Conservation (phyloP, 208 protist species). For the Wallacemonas sp. region DNA sequence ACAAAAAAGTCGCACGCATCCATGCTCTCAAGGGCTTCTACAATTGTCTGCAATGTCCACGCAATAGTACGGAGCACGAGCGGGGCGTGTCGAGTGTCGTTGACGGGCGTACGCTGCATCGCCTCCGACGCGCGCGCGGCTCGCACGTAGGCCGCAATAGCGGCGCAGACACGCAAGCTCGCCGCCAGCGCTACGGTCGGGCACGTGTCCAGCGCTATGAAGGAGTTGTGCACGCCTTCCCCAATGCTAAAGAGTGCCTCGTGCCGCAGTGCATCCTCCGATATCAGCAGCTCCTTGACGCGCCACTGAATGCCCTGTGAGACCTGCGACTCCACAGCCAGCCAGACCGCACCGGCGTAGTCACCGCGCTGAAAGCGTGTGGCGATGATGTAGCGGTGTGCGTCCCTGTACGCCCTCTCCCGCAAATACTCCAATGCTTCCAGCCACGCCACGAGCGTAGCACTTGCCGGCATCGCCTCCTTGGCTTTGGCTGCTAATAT, state of each 20-base stretch:
- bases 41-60: constrained; percentile 44
- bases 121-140: constrained; percentile 26
- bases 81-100: not conserved
- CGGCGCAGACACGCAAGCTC: constrained; percentile 50
- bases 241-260: constrained; percentile 53
- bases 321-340: constrained; percentile 63
- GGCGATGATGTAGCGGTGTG: constrained; percentile 48
- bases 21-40: constrained; percentile 37
- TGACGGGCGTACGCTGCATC: constrained; percentile 2
- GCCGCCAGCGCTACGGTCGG: constrained; percentile 42
- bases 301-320: constrained; percentile 46
- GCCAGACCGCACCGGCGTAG: constrained; percentile 54
- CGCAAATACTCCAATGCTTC: constrained; percentile 51
- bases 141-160: constrained; percentile 50
- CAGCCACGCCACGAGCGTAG: constrained; percentile 60
- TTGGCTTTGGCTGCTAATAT: constrained; percentile 39
- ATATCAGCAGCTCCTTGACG: constrained; percentile 35
- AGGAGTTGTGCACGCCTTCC: constrained; percentile 60
- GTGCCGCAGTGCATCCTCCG: constrained; percentile 32
- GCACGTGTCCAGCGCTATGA: constrained; percentile 52
- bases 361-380: constrained; percentile 32
- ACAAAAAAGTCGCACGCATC: constrained; percentile 41
- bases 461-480: constrained; percentile 34
- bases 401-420: constrained; percentile 33
- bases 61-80: constrained; percentile 3